phyloP scores from a whole-genome alignment of 495 filamentous ascomycete species.

The Patellaria atrata region DNA sequence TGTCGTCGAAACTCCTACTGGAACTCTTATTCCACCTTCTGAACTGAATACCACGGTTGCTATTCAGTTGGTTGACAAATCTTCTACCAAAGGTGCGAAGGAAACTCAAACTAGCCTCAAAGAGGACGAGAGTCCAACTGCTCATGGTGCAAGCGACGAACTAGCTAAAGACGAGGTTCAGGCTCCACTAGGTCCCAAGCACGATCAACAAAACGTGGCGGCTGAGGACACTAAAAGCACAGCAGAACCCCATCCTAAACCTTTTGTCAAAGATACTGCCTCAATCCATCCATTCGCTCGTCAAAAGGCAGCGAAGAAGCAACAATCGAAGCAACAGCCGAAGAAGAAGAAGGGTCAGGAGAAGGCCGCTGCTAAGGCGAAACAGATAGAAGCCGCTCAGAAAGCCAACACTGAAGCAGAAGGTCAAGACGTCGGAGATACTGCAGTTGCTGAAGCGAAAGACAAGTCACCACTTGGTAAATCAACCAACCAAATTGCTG shows the following conservation, averaged over 20 bases:
- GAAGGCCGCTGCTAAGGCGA: conserved; percentile 3
- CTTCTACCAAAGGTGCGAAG: not conserved
- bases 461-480: not conserved
- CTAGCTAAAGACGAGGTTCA: not conserved
- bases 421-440: not conserved
- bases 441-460: not conserved
- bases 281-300: conserved; percentile 14
- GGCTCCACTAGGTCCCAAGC: not conserved
- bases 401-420: not conserved
- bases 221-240: not conserved
- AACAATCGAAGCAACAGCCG: conserved; percentile 5
- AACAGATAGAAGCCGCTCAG: not conserved
- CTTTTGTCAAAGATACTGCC: conserved; percentile 9
- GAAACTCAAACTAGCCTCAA: not conserved
- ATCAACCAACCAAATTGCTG: not conserved
- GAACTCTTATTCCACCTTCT: not conserved
- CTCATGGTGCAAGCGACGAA: not conserved
- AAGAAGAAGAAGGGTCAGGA: conserved; percentile 12
- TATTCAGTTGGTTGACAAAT: not conserved
- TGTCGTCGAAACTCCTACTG: too few relatives aligned
- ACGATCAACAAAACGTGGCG: not conserved
- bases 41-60: not conserved
- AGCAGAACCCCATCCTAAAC: conserved; percentile 1
- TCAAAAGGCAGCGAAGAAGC: conserved; percentile 6
- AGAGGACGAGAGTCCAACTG: not conserved